Evolutionary conservation across 2,329 filamentous ascomycete species (phyloP).

Genomic region (Sporothrix brasiliensis): DNA sequence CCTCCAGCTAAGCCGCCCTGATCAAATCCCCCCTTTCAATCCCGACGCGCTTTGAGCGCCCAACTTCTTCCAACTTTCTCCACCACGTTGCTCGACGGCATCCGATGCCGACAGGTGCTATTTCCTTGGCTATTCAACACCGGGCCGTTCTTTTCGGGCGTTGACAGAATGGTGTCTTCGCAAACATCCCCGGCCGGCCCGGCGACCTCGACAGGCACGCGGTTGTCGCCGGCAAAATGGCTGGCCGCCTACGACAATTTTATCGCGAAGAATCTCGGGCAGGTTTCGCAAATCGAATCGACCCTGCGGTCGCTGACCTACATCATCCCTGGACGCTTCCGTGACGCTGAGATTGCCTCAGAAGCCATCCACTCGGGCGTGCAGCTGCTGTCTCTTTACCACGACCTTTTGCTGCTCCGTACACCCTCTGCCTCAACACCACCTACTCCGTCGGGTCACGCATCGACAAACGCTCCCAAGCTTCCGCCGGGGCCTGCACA

Average conservation of each 20-base stretch:
- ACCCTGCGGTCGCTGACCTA: slow-evolving; percentile 91
- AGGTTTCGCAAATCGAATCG: slow-evolving; percentile 93
- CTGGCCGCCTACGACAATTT: slow-evolving; percentile 80
- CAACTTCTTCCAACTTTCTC: too few species aligned
- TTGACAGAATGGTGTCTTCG: slow-evolving; percentile 19
- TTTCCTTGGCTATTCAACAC: too few species aligned
- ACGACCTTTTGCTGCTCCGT: slow-evolving; percentile 80
- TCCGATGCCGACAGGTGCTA: background rate
- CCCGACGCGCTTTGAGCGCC: slow-evolving; percentile 1
- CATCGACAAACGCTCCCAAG: slow-evolving; percentile 46
- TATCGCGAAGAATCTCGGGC: slow-evolving; percentile 90
- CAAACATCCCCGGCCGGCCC: background rate
- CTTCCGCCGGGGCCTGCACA: slow-evolving; percentile 44
- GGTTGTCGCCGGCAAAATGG: slow-evolving; percentile 62
- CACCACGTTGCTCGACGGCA: background rate
- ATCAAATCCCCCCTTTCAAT: background rate
- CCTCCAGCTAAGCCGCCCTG: background rate
- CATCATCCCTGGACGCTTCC: slow-evolving; percentile 87
- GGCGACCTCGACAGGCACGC: slow-evolving; percentile 4
- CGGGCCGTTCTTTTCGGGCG: background rate
- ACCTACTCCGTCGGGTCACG: background rate
- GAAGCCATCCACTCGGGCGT: slow-evolving; percentile 89
- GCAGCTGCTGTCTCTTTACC: slow-evolving; percentile 87
- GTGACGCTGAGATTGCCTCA: slow-evolving; percentile 91
- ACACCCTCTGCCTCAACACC: slow-evolving; percentile 7